Evolutionary conservation across 495 filamentous ascomycete genomes (phyloP).

Genomic region (Xylaria palmicola): DNA sequence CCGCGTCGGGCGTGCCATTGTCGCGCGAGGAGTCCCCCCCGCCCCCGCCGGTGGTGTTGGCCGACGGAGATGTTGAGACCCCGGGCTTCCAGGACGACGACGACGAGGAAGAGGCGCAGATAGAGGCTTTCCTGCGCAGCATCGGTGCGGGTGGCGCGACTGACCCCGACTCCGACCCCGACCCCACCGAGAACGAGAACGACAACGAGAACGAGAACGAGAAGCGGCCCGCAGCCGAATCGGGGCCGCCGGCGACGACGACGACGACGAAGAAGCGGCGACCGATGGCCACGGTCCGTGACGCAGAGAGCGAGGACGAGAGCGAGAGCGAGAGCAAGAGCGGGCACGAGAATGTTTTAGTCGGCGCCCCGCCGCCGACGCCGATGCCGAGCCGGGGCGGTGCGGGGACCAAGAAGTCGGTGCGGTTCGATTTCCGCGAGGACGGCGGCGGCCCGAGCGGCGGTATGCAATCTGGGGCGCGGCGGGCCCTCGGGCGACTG

Average conservation of each 20-base stretch:
- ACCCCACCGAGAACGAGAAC: not conserved
- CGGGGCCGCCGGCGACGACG: not conserved
- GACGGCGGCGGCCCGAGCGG: not conserved
- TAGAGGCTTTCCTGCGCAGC: not conserved
- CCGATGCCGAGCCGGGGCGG: not conserved
- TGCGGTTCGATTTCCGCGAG: not conserved
- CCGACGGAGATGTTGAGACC: too few species aligned
- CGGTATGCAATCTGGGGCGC: not conserved
- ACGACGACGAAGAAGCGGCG: too few species aligned
- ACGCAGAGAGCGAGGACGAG: not conserved
- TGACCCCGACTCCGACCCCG: not conserved
- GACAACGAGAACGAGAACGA: not conserved
- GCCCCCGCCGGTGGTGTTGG: too few species aligned
- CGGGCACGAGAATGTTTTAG: not conserved
- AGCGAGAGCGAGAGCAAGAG: too few species aligned
- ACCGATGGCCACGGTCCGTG: too few species aligned
- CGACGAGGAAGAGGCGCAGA: not conserved
- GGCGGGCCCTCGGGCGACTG: not conserved
- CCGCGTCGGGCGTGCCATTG: too few species aligned
- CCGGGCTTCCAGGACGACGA: not conserved
- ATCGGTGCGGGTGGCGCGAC: not conserved
- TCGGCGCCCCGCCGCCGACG: not conserved
- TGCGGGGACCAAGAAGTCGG: not conserved
- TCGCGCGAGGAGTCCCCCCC: too few species aligned
- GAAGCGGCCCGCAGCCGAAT: not conserved